Conservation (phyloP, 2,329 filamentous ascomycete genomes). For the Thielaviopsis cerberus region DNA sequence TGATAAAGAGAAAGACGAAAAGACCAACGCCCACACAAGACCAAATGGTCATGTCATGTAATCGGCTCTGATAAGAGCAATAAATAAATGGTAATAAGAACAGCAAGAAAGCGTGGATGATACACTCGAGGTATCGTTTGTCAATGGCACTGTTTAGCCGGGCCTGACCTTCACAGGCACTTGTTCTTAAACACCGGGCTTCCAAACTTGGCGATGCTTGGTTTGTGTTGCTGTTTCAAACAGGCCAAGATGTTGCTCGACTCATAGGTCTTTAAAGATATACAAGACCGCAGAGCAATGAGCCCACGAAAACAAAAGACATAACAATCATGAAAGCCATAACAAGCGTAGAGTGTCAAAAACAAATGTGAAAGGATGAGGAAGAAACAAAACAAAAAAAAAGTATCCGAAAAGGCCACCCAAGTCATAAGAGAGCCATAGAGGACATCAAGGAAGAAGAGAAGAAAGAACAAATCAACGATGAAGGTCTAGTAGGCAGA, state of each 20-base stretch:
- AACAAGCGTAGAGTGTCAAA: neutral
- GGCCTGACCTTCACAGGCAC: neutral
- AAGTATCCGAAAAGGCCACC: neutral
- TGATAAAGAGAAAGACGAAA: too few species aligned
- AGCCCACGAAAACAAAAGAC: neutral
- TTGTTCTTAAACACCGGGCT: conserved; percentile 1
- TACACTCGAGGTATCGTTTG: neutral
- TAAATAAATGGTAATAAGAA: neutral
- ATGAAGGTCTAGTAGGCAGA: neutral
- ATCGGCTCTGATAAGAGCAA: neutral
- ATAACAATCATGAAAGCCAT: neutral
- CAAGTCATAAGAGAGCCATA: conserved; percentile 6
- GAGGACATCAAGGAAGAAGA: conserved; percentile 10
- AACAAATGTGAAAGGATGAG: neutral
- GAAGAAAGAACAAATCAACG: conserved; percentile 9
- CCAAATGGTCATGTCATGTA: neutral
- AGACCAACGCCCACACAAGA: too few species aligned
- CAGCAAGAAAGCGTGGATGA: neutral
- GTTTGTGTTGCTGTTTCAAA: neutral
- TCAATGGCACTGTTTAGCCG: conserved; percentile 10
- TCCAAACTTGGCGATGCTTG: neutral
- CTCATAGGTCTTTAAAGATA: neutral
- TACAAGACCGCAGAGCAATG: neutral
- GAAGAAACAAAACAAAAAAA: conserved; percentile 5
- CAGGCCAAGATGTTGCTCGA: neutral